These are phyloP conservation scores for Tripterygium wilfordii DNA, from an alignment of 177 flowering plant species.

Conservation along the genomic window DNA sequence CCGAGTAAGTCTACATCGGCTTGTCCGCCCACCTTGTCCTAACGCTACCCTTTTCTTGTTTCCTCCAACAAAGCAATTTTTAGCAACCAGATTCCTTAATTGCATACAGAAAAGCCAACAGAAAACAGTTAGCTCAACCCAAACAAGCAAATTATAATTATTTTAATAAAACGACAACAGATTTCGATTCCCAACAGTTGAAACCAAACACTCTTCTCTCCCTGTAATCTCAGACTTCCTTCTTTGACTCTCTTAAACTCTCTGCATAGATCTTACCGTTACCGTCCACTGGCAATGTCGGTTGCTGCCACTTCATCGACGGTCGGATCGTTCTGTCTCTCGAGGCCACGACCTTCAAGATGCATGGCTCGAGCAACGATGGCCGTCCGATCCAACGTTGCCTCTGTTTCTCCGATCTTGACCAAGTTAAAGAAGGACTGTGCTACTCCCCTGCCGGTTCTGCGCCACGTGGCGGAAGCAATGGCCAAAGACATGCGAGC, in stretches of 20 bases:
- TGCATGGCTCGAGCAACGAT: slow-evolving; percentile 20
- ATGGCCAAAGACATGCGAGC: slow-evolving; percentile 80
- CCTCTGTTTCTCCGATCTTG: slow-evolving; percentile 41
- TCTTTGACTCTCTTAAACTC: neutral
- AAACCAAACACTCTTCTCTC: too few relatives aligned
- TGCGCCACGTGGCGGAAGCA: slow-evolving; percentile 71
- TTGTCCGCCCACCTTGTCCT: slow-evolving; percentile 15
- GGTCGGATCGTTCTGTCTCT: slow-evolving; percentile 24
- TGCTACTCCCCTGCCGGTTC: slow-evolving; percentile 69
- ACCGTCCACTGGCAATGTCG: slow-evolving; percentile 23
- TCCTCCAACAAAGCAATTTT: neutral
- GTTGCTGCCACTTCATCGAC: slow-evolving; percentile 20
- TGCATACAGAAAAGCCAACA: too few relatives aligned
- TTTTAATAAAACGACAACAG: neutral
- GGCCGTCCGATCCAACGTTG: slow-evolving; percentile 41
- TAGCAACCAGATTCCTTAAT: too few relatives aligned
- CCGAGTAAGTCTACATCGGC: slow-evolving; percentile 12
- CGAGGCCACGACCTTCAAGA: slow-evolving; percentile 11
- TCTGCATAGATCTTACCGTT: slow-evolving; percentile 8
- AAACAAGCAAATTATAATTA: neutral
- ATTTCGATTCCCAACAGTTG: slow-evolving; percentile 3
- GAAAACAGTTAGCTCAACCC: too few relatives aligned
- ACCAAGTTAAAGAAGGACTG: slow-evolving; percentile 51
- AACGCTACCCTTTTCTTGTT: neutral
- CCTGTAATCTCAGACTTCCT: neutral